These are phyloP conservation scores for Scytalidium sp. DNA, from an alignment of 2,329 filamentous ascomycete species.

Conservation along the genomic window DNA sequence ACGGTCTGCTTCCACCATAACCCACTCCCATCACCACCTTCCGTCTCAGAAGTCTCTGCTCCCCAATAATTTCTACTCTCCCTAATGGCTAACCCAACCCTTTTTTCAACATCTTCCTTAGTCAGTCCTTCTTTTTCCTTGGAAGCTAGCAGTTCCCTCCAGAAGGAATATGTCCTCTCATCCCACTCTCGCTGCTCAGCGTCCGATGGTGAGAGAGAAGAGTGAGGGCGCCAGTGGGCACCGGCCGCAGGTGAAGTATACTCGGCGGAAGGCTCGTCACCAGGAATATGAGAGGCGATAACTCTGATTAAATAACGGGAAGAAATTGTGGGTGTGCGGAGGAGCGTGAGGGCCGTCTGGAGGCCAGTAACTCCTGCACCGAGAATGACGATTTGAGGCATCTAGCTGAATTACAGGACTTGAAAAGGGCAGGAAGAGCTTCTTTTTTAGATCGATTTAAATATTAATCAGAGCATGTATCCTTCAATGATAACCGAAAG, in stretches of 20 bases:
- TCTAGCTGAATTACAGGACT: too few species aligned
- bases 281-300: slow-evolving; percentile 39
- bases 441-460: too few species aligned
- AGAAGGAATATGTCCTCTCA: slow-evolving; percentile 37
- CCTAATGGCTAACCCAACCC: slow-evolving; percentile 16
- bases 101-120: slow-evolving; percentile 22
- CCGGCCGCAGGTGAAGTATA: slow-evolving; percentile 36
- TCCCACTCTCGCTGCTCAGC: slow-evolving; percentile 37
- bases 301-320: slow-evolving; percentile 36
- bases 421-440: too few species aligned
- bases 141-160: slow-evolving; percentile 28
- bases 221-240: slow-evolving; percentile 44
- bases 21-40: slow-evolving; percentile 3
- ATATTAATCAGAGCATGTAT: too few species aligned
- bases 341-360: slow-evolving; percentile 39
- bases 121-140: slow-evolving; percentile 8
- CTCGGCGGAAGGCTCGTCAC: slow-evolving; percentile 24
- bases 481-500: too few species aligned
- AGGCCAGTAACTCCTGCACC: slow-evolving; percentile 45
- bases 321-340: slow-evolving; percentile 33
- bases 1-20: slow-evolving; percentile 14
- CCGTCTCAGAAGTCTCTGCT: slow-evolving; percentile 5
- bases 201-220: slow-evolving; percentile 23
- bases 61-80: slow-evolving; percentile 8
- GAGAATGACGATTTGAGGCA: slow-evolving; percentile 16